Percentiles rank a stretch among this genome's conserved stretches.
Conservation (phyloP, 495 filamentous ascomycete species). For the Aspergillus bertholletiae region DNA sequence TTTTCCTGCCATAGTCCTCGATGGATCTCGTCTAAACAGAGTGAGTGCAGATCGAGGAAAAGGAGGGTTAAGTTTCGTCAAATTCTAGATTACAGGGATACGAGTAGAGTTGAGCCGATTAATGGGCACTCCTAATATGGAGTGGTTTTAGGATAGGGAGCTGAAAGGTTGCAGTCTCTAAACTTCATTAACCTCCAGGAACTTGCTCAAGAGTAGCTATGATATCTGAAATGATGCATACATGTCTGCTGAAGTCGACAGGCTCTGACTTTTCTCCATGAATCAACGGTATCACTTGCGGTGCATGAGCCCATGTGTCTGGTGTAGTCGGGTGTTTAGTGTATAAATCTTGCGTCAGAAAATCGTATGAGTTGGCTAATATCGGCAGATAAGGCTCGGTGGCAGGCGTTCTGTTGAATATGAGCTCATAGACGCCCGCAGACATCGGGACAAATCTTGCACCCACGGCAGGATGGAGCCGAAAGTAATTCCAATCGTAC, state of each 20-base stretch:
- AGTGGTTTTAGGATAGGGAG: background rate
- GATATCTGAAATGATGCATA: conserved; percentile 1
- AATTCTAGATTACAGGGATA: background rate
- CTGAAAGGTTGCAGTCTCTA: background rate
- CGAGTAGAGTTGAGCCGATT: background rate
- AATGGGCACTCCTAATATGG: background rate
- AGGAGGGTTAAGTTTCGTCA: no score
- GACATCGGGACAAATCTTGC: conserved; percentile 3
- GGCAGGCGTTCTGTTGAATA: conserved; percentile 1
- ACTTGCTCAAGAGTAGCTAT: background rate
- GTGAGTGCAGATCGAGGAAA: no score
- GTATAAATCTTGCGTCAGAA: conserved; percentile 5
- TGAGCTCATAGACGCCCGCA: conserved; percentile 4
- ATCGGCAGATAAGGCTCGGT: conserved; percentile 6
- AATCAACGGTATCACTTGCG: conserved; percentile 6
- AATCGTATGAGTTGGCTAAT: conserved; percentile 1
- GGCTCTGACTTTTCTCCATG: conserved; percentile 8
- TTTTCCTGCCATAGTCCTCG: background rate
- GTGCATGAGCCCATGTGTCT: conserved; percentile 6
- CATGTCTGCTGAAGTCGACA: conserved; percentile 5
- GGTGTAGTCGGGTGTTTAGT: conserved; percentile 6
- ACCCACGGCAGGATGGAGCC: conserved; percentile 5
- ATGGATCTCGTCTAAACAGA: no score
- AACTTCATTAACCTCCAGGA: background rate
- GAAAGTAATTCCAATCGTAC: conserved; percentile 10